Conservation (phyloP, 2,329 filamentous ascomycete species). For the Exophiala viscosa region DNA sequence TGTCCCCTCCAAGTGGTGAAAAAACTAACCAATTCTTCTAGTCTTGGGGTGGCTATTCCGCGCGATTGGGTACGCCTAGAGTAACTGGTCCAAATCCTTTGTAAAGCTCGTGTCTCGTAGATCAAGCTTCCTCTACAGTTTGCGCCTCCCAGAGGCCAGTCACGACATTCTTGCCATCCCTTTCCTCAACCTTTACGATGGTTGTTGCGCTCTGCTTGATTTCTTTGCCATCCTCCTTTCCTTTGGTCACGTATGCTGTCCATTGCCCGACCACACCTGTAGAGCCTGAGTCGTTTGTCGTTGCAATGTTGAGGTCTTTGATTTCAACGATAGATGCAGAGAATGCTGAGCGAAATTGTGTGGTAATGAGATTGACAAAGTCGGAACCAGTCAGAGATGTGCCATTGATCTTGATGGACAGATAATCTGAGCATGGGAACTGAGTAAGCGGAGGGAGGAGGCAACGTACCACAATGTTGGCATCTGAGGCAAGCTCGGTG, state of each 20-base stretch:
- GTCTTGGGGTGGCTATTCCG: conserved; percentile 9
- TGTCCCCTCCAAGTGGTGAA: neutral
- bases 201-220: conserved; percentile 14
- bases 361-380: conserved; percentile 4
- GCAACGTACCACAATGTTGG: conserved; percentile 5
- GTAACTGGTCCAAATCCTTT: conserved; percentile 8
- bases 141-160: conserved; percentile 10
- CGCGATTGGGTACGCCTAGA: conserved; percentile 3
- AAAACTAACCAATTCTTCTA: neutral
- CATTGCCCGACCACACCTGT: conserved; percentile 11
- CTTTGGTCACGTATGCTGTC: conserved; percentile 9
- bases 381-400: neutral
- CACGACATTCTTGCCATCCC: conserved; percentile 4
- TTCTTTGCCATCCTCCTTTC: conserved; percentile 6
- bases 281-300: conserved; percentile 5
- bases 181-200: conserved; percentile 9
- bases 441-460: neutral
- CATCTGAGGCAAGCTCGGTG: conserved; percentile 6
- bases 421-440: neutral
- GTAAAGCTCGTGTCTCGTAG: neutral
- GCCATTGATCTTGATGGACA: conserved; percentile 9
- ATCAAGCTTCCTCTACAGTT: conserved; percentile 10
- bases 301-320: conserved; percentile 12
- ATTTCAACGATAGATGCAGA: conserved; percentile 7
- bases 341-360: conserved; percentile 4